phyloP scores from a whole-genome alignment of 768 basidiomycete genomes.

The Boletus barrowsii region DNA sequence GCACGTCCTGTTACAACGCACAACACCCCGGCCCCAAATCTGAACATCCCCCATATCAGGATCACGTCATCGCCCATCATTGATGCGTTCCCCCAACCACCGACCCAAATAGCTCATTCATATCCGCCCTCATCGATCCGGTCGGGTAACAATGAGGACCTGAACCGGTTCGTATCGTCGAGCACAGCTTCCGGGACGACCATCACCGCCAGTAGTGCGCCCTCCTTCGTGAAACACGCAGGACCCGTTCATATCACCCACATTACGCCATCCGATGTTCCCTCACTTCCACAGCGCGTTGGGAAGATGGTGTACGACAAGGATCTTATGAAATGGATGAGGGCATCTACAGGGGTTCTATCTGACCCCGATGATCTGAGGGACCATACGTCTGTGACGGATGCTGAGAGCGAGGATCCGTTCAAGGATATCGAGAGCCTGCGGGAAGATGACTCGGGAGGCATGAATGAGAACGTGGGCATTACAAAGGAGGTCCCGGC shows the following conservation, averaged over 20 bases:
- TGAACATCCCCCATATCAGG: slow-evolving; percentile 26
- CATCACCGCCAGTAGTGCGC: slow-evolving; percentile 65
- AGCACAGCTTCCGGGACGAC: slow-evolving; percentile 79
- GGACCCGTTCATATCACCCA: slow-evolving; percentile 76
- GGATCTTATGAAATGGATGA: slow-evolving; percentile 83
- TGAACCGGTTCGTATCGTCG: slow-evolving; percentile 87
- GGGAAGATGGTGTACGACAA: slow-evolving; percentile 89
- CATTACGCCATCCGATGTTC: slow-evolving; percentile 80
- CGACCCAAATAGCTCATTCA: slow-evolving; percentile 30
- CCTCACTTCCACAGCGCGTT: slow-evolving; percentile 68
- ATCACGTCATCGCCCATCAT: slow-evolving; percentile 29
- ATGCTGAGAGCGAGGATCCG: slow-evolving; percentile 76
- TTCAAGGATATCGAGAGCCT: slow-evolving; percentile 91
- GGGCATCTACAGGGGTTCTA: slow-evolving; percentile 43
- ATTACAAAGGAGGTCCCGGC: background rate
- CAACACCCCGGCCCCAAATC: slow-evolving; percentile 1
- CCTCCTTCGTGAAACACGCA: slow-evolving; percentile 81
- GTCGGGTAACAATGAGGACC: slow-evolving; percentile 58
- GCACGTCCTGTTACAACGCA: slow-evolving; percentile 13
- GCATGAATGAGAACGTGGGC: slow-evolving; percentile 9
- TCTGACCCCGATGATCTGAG: slow-evolving; percentile 29
- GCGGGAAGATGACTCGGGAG: slow-evolving; percentile 54
- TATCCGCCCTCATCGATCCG: slow-evolving; percentile 55
- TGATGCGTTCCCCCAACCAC: slow-evolving; percentile 31
- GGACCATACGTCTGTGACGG: slow-evolving; percentile 30